Evolutionary conservation across 495 filamentous ascomycete species (phyloP).

Genomic region (Talaromyces adpressus): DNA sequence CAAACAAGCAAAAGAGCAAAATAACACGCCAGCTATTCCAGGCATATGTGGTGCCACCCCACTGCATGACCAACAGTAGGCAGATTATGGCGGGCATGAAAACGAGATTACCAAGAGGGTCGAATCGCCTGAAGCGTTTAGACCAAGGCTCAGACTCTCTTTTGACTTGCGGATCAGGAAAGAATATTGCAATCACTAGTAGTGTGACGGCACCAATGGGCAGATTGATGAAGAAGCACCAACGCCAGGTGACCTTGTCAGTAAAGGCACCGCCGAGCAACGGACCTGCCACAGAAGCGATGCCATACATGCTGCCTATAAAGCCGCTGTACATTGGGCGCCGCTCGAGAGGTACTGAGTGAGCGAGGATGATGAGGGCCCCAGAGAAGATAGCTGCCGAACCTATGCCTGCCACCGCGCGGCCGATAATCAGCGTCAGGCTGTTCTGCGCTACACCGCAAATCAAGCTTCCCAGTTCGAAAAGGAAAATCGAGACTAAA

Average conservation of each 20-base stretch:
- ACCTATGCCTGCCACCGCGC: constrained; percentile 69
- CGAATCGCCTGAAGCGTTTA: constrained; percentile 24
- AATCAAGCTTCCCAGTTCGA: constrained; percentile 74
- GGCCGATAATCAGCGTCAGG: constrained; percentile 55
- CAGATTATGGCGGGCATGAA: constrained; percentile 23
- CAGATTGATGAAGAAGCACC: constrained; percentile 47
- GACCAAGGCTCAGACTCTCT: constrained; percentile 11
- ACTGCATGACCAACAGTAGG: constrained; percentile 21
- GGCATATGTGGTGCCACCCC: constrained; percentile 16
- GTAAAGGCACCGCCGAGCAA: constrained; percentile 43
- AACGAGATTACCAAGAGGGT: constrained; percentile 20
- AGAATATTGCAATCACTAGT: constrained; percentile 27
- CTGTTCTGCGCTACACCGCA: constrained; percentile 66
- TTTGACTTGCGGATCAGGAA: constrained; percentile 8
- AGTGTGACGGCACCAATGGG: constrained; percentile 31
- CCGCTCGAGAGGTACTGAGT: constrained; percentile 56
- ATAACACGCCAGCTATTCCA: constrained; percentile 19
- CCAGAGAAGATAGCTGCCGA: constrained; percentile 70
- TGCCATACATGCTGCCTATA: constrained; percentile 27
- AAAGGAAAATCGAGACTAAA: constrained; percentile 58
- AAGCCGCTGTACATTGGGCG: constrained; percentile 17
- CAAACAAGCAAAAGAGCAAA: constrained; percentile 18
- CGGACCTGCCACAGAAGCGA: constrained; percentile 27
- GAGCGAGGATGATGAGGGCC: constrained; percentile 61
- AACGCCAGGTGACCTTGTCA: constrained; percentile 35